phyloP scores from a whole-genome alignment of 129 eudicot genomes.

The Centaurea solstitialis region DNA sequence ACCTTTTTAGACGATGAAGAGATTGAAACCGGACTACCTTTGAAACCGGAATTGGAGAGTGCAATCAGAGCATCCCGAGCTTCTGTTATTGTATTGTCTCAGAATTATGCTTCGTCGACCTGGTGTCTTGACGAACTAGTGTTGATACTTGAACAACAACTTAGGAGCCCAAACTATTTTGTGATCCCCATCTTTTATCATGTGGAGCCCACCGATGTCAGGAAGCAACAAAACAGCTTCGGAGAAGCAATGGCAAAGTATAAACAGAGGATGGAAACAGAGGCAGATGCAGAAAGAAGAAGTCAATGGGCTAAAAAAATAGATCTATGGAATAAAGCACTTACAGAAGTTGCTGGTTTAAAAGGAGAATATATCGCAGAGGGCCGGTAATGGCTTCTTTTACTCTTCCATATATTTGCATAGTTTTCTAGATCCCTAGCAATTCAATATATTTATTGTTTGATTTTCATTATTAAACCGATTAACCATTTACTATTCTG shows the following conservation, averaged over 20 bases:
- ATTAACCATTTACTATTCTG: no score
- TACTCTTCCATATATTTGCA: neutral
- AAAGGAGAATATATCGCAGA: neutral
- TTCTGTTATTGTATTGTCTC: slow-evolving; percentile 22
- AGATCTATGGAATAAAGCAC: neutral
- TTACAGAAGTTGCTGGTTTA: neutral
- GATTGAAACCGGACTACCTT: neutral
- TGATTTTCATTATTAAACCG: no score
- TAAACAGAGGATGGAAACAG: neutral
- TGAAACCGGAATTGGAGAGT: neutral
- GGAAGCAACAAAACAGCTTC: neutral
- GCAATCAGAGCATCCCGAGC: slow-evolving; percentile 9
- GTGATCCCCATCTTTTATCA: slow-evolving; percentile 23
- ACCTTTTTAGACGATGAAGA: neutral
- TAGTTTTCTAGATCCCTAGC: no score
- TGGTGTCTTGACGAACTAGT: slow-evolving; percentile 24
- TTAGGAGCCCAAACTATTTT: neutral
- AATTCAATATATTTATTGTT: no score
- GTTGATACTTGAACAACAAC: neutral
- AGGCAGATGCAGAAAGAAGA: neutral
- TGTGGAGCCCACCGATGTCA: slow-evolving; percentile 8
- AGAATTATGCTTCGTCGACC: neutral
- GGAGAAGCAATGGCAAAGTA: neutral
- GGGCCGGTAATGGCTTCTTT: neutral
- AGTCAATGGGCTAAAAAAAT: neutral